phyloP scores from a whole-genome alignment of 2,329 filamentous ascomycete genomes.

The Zymoseptoria crescenta region DNA sequence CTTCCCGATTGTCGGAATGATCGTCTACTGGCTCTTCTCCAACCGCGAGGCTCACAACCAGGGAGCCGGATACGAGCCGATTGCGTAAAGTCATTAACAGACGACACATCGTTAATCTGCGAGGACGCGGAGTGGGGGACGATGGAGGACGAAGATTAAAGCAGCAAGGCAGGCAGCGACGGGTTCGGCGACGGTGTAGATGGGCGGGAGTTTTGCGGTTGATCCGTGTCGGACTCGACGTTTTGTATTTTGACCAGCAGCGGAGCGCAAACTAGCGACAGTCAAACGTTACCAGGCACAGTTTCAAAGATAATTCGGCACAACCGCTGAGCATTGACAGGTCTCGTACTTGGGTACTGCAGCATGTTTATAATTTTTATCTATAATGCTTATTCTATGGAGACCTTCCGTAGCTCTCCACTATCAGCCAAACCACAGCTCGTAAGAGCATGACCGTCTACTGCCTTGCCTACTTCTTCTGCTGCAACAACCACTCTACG shows the following conservation, averaged over 20 bases:
- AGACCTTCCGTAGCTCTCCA: too few species aligned
- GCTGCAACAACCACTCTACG: constrained; percentile 25
- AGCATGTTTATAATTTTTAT: neutral
- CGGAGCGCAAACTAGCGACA: neutral
- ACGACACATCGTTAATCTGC: neutral
- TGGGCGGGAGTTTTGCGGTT: neutral
- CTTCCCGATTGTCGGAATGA: constrained; percentile 54
- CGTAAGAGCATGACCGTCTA: too few species aligned
- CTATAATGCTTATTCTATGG: too few species aligned
- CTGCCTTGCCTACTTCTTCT: constrained; percentile 7
- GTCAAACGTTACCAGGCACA: neutral
- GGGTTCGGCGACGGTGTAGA: neutral
- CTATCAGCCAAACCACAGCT: too few species aligned
- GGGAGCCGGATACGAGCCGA: constrained; percentile 48
- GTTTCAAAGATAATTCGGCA: neutral
- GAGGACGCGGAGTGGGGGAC: neutral
- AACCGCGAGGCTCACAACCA: constrained; percentile 51
- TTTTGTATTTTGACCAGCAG: neutral
- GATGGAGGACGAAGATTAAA: neutral
- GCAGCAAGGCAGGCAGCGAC: neutral
- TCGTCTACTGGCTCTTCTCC: constrained; percentile 58
- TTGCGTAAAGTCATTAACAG: constrained; percentile 19
- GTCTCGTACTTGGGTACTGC: too few species aligned
- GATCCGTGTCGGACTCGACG: neutral
- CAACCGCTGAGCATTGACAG: neutral